Conservation (phyloP, 2,329 filamentous ascomycete genomes). For the Dactylellina cionopaga region DNA sequence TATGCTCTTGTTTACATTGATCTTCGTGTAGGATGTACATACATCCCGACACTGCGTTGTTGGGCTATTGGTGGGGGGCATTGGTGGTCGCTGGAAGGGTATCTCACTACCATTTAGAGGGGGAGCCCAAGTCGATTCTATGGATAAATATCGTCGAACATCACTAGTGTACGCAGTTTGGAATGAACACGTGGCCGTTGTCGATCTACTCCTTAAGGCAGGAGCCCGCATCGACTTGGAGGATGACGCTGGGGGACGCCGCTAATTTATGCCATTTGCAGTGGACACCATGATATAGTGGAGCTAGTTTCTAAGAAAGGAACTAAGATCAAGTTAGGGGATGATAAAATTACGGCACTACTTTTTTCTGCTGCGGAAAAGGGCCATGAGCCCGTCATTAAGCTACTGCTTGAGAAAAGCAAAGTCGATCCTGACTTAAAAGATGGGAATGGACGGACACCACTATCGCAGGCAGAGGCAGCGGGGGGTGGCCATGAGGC, state of each 20-base stretch:
- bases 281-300: background rate
- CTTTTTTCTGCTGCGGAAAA: background rate
- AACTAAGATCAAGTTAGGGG: no score
- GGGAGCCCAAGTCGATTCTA: constrained; percentile 3
- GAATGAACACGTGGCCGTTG: background rate
- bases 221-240: background rate
- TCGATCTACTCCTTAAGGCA: no score
- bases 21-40: no score
- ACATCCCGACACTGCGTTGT: no score
- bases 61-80: background rate
- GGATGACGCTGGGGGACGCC: constrained; percentile 5
- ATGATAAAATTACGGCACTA: background rate
- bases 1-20: no score
- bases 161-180: constrained; percentile 1
- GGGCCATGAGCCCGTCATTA: no score
- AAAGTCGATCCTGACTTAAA: background rate
- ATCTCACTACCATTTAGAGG: background rate
- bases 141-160: constrained; percentile 1
- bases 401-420: background rate
- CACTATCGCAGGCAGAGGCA: no score
- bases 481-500: no score
- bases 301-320: background rate
- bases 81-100: background rate
- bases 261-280: constrained; percentile 9
- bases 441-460: background rate